phyloP scores from a whole-genome alignment of 2,329 filamentous ascomycete species.

The Akanthomyces uredinophilus region DNA sequence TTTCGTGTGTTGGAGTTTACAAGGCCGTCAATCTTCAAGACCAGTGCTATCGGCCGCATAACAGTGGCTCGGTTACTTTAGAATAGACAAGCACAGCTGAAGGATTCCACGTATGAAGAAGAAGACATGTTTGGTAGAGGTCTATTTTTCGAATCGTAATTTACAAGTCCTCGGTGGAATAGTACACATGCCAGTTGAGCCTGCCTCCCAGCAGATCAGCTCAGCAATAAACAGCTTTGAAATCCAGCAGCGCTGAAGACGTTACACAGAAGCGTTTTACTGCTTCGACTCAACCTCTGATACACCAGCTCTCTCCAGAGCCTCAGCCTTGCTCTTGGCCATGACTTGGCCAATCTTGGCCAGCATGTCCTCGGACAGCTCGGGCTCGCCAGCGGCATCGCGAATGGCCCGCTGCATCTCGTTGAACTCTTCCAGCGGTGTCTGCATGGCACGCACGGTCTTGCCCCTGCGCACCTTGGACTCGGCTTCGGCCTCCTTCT shows the following conservation, averaged over 20 bases:
- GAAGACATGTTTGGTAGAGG: background rate
- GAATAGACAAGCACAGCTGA: background rate
- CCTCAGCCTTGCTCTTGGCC: conserved; percentile 44
- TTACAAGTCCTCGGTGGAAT: conserved; percentile 8
- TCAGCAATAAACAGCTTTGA: background rate
- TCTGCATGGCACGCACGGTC: conserved; percentile 39
- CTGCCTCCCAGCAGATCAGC: background rate
- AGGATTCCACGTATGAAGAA: background rate
- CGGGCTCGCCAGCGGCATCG: conserved; percentile 49
- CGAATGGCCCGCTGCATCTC: conserved; percentile 47
- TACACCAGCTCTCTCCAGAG: conserved; percentile 34
- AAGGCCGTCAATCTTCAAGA: too few species aligned
- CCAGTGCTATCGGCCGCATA: too few species aligned
- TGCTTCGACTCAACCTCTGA: conserved; percentile 25
- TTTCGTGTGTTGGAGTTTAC: too few species aligned
- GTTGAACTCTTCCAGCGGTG: conserved; percentile 57
- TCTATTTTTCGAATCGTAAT: conserved; percentile 15
- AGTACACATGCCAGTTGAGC: conserved; percentile 4
- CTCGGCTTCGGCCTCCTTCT: conserved; percentile 56
- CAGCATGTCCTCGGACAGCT: conserved; percentile 54
- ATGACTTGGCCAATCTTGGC: conserved; percentile 59
- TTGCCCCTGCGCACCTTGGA: conserved; percentile 33
- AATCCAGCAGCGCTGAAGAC: background rate
- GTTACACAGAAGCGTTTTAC: background rate
- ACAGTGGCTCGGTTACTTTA: too few species aligned